phyloP scores from a whole-genome alignment of 2,329 filamentous ascomycete genomes.

The Epichloe baconii region DNA sequence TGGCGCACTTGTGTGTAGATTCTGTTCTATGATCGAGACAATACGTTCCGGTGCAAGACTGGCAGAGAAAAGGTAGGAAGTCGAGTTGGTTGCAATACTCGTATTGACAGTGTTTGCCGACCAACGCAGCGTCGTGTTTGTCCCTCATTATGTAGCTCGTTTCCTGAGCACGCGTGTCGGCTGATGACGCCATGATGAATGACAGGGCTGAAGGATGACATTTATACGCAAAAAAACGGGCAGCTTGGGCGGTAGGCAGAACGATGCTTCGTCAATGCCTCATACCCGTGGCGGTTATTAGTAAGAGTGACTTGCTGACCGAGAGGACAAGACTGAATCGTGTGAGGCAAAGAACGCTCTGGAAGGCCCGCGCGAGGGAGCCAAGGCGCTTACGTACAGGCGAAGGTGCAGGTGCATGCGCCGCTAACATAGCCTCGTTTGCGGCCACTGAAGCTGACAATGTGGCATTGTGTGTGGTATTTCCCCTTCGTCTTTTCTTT shows the following conservation, averaged over 20 bases:
- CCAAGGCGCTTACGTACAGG: slow-evolving; percentile 5
- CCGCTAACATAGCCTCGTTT: background rate
- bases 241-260: slow-evolving; percentile 2
- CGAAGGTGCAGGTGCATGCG: background rate
- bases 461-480: background rate
- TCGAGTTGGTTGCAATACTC: slow-evolving; percentile 89
- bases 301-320: background rate
- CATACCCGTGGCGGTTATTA: background rate
- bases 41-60: slow-evolving; percentile 72
- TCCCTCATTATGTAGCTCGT: slow-evolving; percentile 62
- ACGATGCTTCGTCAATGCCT: slow-evolving; percentile 4
- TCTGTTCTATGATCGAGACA: slow-evolving; percentile 92
- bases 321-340: background rate
- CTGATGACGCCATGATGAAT: slow-evolving; percentile 39
- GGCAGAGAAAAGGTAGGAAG: slow-evolving; percentile 89
- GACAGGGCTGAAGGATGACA: background rate
- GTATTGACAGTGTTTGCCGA: slow-evolving; percentile 85
- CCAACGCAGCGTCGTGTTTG: slow-evolving; percentile 61
- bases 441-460: background rate
- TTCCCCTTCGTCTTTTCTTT: no score
- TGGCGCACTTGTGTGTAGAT: slow-evolving; percentile 56
- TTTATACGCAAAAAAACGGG: background rate
- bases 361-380: slow-evolving; percentile 3
- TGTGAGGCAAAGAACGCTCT: slow-evolving; percentile 4
- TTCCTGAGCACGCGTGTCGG: slow-evolving; percentile 26